Evolutionary conservation across 176 grass and related monocot species (phyloP), one percentile per base, ranked within the genome.

Genomic region (Oropetium thomaeum): DNA sequence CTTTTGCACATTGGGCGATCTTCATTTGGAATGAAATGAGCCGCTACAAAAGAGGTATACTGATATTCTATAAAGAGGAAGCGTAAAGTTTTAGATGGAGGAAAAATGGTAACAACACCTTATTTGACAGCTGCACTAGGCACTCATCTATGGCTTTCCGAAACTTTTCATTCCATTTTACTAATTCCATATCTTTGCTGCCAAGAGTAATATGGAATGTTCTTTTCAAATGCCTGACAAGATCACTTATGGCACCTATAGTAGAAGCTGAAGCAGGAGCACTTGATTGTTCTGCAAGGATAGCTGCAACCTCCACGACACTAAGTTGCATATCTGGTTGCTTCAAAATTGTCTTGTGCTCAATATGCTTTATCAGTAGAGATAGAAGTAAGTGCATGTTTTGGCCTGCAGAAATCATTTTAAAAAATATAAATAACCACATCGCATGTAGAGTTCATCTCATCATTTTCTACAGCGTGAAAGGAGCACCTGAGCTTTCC

Each of bases 191-290:
- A 40, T 92, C 86, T 85, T 72, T 86, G 69, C 79, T 95, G 60
- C 81, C 87, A 65, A 99, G 84, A 75, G 84, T 86, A 92, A 86
- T 87, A 78, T 99, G 96, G 66, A 99, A 83, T 22, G 89, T 92
- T 76, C 79, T 94, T 83, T 93, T 89, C 69, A 99, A 79, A 90
- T 99, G 96, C 85, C 89, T 93, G 49, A 99, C 91, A 70, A 99
- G 92, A 86, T 99, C 96, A 82, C 75, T 90, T 92, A 99, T 99
- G 52, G 96, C 91, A 79, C 91, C 74, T 82, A 95, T 92, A 81
- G 90, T 87, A 81, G 85, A 82, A 74, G 84, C 82, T 75, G 96
- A 92, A 61, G 96, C 89, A 17, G 88, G 72, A 70, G 84, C 79
- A 83, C 41, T 89, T 38, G 96, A 95, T 77, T 92, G 87, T 73